Conservation (phyloP, 768 basidiomycete species). For the Leccinum broughii region DNA sequence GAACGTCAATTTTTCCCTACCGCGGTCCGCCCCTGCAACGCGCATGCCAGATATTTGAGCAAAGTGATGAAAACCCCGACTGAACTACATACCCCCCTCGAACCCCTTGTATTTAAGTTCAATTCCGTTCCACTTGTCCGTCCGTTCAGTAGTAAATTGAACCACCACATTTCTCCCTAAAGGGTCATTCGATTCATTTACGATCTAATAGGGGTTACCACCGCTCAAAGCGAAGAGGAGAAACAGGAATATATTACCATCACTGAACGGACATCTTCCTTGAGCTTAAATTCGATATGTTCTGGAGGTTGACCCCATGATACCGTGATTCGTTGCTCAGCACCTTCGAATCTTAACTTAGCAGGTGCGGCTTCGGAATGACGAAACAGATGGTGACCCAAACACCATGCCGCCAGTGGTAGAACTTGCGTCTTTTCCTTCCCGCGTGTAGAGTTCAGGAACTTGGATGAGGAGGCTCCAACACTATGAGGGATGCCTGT, state of each 20-base stretch:
- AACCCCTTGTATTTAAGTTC: conserved; percentile 23
- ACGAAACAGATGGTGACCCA: conserved; percentile 24
- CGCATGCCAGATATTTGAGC: neutral
- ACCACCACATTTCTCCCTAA: conserved; percentile 24
- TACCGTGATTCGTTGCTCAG: conserved; percentile 12
- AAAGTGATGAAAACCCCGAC: neutral
- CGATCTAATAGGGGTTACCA: conserved; percentile 20
- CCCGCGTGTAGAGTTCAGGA: conserved; percentile 19
- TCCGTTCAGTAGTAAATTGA: conserved; percentile 14
- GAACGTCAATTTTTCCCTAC: conserved; percentile 13
- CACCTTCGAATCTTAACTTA: conserved; percentile 15
- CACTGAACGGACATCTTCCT: conserved; percentile 11
- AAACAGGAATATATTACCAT: conserved; percentile 15
- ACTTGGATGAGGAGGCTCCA: conserved; percentile 30
- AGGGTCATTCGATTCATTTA: conserved; percentile 9
- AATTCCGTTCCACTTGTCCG: conserved; percentile 5
- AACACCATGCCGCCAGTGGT: conserved; percentile 31
- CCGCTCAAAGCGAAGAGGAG: conserved; percentile 7
- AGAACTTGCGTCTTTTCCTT: conserved; percentile 10
- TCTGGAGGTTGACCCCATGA: conserved; percentile 8
- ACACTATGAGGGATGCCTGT: conserved; percentile 16
- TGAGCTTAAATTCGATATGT: conserved; percentile 17
- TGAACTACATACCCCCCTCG: conserved; percentile 23
- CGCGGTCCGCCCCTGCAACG: conserved; percentile 19
- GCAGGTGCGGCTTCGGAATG: conserved; percentile 14